A percentile compares a stretch with the other conserved stretches of the same genome.
phyloP scores from a whole-genome alignment of 495 filamentous ascomycete species.

The Aspergillus homomorphus region DNA sequence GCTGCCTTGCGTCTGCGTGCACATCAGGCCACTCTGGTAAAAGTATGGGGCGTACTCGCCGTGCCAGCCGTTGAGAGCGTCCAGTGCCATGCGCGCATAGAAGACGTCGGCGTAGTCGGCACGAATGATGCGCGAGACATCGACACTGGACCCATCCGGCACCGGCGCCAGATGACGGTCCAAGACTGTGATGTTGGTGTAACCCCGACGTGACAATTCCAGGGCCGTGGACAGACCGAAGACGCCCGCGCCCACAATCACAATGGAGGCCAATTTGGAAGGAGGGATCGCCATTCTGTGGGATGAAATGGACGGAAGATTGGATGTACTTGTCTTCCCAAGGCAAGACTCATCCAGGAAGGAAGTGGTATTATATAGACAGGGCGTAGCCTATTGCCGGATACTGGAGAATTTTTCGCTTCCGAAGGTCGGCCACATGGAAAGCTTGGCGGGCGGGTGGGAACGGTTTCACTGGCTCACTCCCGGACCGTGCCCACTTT shows the following conservation, averaged over 20 bases:
- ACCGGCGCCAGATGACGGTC: constrained; percentile 29
- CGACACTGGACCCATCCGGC: constrained; percentile 67
- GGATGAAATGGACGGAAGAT: background rate
- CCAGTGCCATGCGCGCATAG: constrained; percentile 66
- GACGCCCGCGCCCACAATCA: constrained; percentile 44
- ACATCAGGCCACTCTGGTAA: constrained; percentile 64
- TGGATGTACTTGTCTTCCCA: background rate
- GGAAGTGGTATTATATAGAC: background rate
- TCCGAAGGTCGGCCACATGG: background rate
- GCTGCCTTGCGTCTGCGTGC: constrained; percentile 56
- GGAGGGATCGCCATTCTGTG: background rate
- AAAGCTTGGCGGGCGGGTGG: background rate
- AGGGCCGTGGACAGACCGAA: constrained; percentile 43
- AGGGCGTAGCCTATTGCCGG: background rate
- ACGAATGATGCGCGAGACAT: constrained; percentile 75
- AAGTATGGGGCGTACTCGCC: constrained; percentile 56
- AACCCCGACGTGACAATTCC: constrained; percentile 40
- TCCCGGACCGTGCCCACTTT: background rate
- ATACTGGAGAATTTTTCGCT: background rate
- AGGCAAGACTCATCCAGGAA: background rate
- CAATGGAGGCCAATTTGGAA: constrained; percentile 24
- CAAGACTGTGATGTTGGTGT: constrained; percentile 39
- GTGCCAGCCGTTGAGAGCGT: constrained; percentile 63
- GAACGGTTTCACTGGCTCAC: background rate
- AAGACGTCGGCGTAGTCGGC: constrained; percentile 74